These are phyloP conservation scores for Rubroboletus pulcherrimus DNA, from an alignment of 768 basidiomycete species.

Conservation along the genomic window DNA sequence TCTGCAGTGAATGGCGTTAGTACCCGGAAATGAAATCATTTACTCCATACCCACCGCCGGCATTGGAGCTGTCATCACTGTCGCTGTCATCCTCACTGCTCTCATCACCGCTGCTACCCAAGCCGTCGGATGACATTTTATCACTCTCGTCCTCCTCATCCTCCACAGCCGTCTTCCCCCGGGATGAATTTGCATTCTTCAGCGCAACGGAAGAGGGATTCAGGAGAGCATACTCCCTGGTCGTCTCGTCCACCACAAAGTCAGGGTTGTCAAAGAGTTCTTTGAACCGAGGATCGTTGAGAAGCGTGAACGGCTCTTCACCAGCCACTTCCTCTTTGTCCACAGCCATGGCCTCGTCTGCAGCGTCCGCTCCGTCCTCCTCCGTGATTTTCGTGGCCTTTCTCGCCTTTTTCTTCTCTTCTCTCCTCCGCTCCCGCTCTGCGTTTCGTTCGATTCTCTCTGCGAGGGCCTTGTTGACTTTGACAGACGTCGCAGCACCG, in stretches of 20 bases:
- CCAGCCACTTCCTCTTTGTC: conserved; percentile 21
- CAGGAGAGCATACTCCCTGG: conserved; percentile 85
- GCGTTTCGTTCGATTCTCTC: conserved; percentile 66
- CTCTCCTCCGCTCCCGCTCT: conserved; percentile 50
- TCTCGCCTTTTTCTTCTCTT: conserved; percentile 50
- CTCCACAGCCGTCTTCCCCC: conserved; percentile 76
- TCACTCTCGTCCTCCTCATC: conserved; percentile 89
- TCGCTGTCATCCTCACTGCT: conserved; percentile 43
- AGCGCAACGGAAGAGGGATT: conserved; percentile 81
- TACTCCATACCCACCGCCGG: conserved; percentile 42
- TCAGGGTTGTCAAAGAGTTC: conserved; percentile 89
- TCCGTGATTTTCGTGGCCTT: conserved; percentile 38
- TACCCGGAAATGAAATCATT: conserved; percentile 9
- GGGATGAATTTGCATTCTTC: conserved; percentile 36
- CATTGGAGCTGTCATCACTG: conserved; percentile 52
- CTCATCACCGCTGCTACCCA: conserved; percentile 41
- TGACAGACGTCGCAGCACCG: conserved; percentile 23
- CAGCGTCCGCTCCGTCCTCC: conserved; percentile 32
- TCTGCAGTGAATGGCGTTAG: conserved; percentile 33
- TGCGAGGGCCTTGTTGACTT: conserved; percentile 76
- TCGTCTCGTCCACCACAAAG: conserved; percentile 87
- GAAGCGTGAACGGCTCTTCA: conserved; percentile 43
- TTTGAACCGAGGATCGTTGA: conserved; percentile 86
- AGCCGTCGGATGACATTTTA: conserved; percentile 55
- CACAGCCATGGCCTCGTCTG: conserved; percentile 32